Base-by-base conservation (phyloP, 805 yeast species). In the Ogataea haglerorum region DNA sequence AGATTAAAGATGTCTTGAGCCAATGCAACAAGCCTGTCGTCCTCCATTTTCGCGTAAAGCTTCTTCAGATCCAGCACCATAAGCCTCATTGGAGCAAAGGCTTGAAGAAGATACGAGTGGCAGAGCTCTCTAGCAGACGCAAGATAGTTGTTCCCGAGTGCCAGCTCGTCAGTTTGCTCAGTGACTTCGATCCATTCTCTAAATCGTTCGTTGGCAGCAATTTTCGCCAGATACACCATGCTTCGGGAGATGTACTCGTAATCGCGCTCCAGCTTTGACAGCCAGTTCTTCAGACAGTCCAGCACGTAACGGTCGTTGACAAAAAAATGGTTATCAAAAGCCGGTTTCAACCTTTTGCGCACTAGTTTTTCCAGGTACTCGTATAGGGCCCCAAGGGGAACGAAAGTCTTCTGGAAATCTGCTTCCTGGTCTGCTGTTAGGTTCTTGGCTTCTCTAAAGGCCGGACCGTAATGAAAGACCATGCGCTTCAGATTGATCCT, bases 371-470 rank as follows among this genome's bases (percentile, higher is more conserved):
- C 58, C 12, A 61, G 35, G 41, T 47, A 59, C 3, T 46, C 40
- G 35, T 49, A 54, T 15, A 60, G 42, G 14, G 56, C 53, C 8
- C 35, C 42, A 5, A 61, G 36, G 6, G 57, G 59, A 23, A 48
- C 57, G 40, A 61, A 61, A 2, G 63, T 55, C 36, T 52, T 58
- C 16, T 49, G 48, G 43, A 54, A 61, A 40, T 56, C 60, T 1
- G 42, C 36, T 1, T 36, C 29, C 13, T 40, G 50, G 32, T 50
- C 40, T 2, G 45, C 36, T 2, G 61, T 49, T 6, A 58, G 45
- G 6, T 43, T 33, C 19, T 43, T 48, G 1, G 49, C 47, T 9
- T 39, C 33, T 37, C 44, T 46, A 34, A 61, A 57, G 6, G 51
- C 51, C 1, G 52, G 51, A 5, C 61, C 66, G 39, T 60, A 61